Conservation (phyloP, 371 early-diverging fungal genomes). For the Syncephalis fuscata region DNA sequence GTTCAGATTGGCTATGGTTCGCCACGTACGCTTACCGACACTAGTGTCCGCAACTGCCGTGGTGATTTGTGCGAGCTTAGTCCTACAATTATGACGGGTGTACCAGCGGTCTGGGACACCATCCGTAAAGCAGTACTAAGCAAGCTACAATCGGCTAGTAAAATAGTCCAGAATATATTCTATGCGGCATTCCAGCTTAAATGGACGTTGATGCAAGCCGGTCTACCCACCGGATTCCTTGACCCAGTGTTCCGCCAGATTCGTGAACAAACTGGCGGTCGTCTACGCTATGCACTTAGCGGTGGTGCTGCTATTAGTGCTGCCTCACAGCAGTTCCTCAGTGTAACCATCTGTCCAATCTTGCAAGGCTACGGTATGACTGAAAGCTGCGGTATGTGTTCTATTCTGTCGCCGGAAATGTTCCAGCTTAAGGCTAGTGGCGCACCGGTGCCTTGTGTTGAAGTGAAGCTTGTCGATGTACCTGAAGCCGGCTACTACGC, state of each 20-base stretch:
- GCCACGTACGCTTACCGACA: constrained; percentile 73
- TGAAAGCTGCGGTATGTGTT: constrained; percentile 38
- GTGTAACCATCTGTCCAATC: constrained; percentile 64
- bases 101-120: constrained; percentile 86
- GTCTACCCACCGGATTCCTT: constrained; percentile 50
- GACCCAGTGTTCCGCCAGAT: constrained; percentile 89
- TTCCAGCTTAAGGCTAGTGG: constrained; percentile 48
- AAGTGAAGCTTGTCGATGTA: constrained; percentile 81
- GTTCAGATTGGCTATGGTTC: constrained; percentile 79
- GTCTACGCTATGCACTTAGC: constrained; percentile 69
- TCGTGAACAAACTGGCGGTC: constrained; percentile 81
- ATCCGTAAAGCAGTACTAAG: constrained; percentile 74
- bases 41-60: constrained; percentile 78
- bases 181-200: constrained; percentile 57
- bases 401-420: constrained; percentile 40
- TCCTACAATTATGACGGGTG: constrained; percentile 87
- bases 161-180: constrained; percentile 55
- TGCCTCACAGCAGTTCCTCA: constrained; percentile 76
- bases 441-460: constrained; percentile 61
- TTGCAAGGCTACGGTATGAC: constrained; percentile 84
- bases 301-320: constrained; percentile 90
- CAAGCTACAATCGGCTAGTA: constrained; percentile 42
- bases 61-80: constrained; percentile 87
- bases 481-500: constrained; percentile 60
- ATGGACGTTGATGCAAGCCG: constrained; percentile 38